A percentile compares a stretch with the other conserved stretches of the same genome.
Conservation (phyloP, 1,139 yeast species). For the Entelexis paramagnoliae region DNA sequence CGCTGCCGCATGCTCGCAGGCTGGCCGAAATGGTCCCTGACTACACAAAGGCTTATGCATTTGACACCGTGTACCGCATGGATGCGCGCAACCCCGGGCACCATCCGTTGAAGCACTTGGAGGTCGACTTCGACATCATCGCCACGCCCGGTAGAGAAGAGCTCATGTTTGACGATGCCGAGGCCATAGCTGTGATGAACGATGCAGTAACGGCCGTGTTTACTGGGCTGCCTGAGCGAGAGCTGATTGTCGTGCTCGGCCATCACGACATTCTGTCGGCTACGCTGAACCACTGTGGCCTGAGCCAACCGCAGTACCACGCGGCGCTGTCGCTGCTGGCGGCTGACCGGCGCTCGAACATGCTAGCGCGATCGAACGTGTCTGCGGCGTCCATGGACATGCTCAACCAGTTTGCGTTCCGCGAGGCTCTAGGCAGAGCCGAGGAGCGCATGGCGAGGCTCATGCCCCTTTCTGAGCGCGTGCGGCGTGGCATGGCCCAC, state of each 20-base stretch:
- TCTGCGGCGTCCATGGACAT: constrained; percentile 78
- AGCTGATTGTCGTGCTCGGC: constrained; percentile 53
- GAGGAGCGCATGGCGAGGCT: constrained; percentile 51
- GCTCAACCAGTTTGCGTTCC: constrained; percentile 67
- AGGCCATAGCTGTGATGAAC: constrained; percentile 58
- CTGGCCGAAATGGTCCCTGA: constrained; percentile 53
- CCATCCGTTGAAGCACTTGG: constrained; percentile 69
- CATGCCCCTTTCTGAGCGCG: constrained; percentile 65
- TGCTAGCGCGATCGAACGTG: constrained; percentile 61
- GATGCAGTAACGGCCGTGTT: constrained; percentile 41
- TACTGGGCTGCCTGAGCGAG: constrained; percentile 44
- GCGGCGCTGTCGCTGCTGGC: constrained; percentile 62
- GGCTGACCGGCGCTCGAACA: constrained; percentile 55
- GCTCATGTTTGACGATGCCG: constrained; percentile 61
- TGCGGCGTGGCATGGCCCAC: constrained; percentile 48
- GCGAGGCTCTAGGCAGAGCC: constrained; percentile 55
- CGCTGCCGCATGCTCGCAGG: constrained; percentile 78
- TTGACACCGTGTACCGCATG: constrained; percentile 73
- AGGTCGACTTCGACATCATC: constrained; percentile 76
- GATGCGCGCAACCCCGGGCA: constrained; percentile 45
- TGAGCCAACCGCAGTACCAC: constrained; percentile 54
- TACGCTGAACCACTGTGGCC: constrained; percentile 65
- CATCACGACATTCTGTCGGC: constrained; percentile 71
- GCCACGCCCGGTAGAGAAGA: constrained; percentile 30
- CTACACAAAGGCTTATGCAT: constrained; percentile 41